These are phyloP conservation scores for Blastobotrys chiropterorum DNA, from an alignment of 805 yeast species.

Conservation along the genomic window DNA sequence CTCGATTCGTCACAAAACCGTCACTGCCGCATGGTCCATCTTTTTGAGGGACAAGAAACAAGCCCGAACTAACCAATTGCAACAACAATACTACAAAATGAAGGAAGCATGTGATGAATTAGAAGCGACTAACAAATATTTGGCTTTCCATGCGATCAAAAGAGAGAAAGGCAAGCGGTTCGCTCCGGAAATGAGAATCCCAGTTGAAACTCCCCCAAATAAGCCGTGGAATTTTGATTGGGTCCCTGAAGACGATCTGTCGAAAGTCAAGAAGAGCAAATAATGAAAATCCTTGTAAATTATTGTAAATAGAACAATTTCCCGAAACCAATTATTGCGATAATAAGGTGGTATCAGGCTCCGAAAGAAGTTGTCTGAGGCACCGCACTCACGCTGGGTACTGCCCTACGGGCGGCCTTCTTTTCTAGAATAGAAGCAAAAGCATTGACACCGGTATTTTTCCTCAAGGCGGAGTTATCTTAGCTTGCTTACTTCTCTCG, in stretches of 20 bases:
- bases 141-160: conserved; percentile 58
- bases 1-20: conserved; percentile 73
- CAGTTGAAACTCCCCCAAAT: conserved; percentile 84
- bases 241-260: no score
- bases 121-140: conserved; percentile 35
- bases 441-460: no score
- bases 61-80: conserved; percentile 30
- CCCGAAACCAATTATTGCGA: no score
- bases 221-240: conserved; percentile 63
- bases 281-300: no score
- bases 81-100: conserved; percentile 59
- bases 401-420: no score
- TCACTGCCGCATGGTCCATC: conserved; percentile 75
- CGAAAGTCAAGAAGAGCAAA: conserved; percentile 10
- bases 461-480: no score
- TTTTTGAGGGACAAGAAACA: conserved; percentile 48
- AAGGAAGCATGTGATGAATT: conserved; percentile 69
- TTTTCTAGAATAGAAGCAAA: no score
- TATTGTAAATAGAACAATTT: no score
- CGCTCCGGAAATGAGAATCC: conserved; percentile 79
- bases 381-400: no score
- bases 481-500: no score
- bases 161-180: conserved; percentile 55
- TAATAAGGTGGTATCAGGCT: no score
- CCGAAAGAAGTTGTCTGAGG: no score